Evolutionary conservation across 257 asterid genomes (phyloP), one percentile per base, ranked within the genome.

Genomic region (Agastache rugosa): DNA sequence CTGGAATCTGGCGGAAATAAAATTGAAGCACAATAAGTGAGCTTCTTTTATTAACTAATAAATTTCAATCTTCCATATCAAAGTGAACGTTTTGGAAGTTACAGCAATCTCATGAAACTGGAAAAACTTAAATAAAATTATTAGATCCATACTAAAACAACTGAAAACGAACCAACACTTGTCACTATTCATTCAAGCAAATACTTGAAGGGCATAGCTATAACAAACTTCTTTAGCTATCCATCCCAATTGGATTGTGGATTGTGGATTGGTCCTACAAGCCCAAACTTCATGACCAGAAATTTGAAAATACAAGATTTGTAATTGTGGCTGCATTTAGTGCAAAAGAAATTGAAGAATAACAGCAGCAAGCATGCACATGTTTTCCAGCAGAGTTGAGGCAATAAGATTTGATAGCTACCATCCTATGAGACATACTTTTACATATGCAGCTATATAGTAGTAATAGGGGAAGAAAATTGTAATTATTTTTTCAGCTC

Each of bases 1-100:
- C 80, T 63, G 77, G 73, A 53, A 17, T 19, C 75, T 48, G 72
- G 48, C 17, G 31, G 34, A 70, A 48, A 35, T 54, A 59, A 66
- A 60, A 56, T 25, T 14, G 67, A 20, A 72, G 11, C 53, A 42
- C 51, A 42, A 17, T 11, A 55, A 66, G 11, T 22, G 39, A 47
- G 48, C 1, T 65, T 55, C 11, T 31, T 31, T 31, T 2, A 37
- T 67, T 34, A 22, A 55, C n/a, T 25, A 22, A 3, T 31, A 16
- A 61, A 55, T 29, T 31, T 31, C 7, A 31, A 31, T 31, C 35
- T 31, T 31, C 37, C 37, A 4, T 31, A 31, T 31, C 37, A 31
- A 31, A 31, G 37, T 31, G 37, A 31, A 31, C 37, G 7, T 12
- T 48, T 64, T 48, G 61, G n/a, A 51, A 34, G 55, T 71, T 6